Percentiles rank a stretch among this genome's conserved stretches.
Conservation (phyloP, 345 rosid genomes). For the Eucalyptus globulus region DNA sequence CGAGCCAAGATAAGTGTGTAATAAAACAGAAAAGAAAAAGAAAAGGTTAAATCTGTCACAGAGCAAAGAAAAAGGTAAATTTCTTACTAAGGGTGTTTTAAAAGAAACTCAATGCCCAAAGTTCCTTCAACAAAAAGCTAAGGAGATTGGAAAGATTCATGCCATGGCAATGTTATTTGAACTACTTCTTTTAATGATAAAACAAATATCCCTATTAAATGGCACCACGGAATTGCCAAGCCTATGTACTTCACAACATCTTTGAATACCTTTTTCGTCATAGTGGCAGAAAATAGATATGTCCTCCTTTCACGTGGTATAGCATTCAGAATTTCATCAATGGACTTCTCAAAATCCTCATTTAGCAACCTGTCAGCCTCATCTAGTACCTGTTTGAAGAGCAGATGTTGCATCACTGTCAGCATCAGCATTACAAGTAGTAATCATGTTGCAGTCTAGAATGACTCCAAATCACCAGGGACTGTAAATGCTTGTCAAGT, state of each 20-base stretch:
- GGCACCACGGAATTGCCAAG: not conserved
- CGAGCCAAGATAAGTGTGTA: not conserved
- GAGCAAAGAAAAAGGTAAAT: not conserved
- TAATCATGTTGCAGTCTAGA: not conserved
- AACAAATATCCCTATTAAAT: not conserved
- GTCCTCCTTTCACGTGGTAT: conserved; percentile 67
- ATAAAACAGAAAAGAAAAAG: not conserved
- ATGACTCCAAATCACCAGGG: not conserved
- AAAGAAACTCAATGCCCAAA: not conserved
- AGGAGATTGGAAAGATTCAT: not conserved
- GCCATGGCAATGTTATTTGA: not conserved
- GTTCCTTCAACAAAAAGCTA: not conserved
- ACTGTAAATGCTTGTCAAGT: not conserved
- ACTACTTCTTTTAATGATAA: not conserved
- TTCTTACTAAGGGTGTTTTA: not conserved
- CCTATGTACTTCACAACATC: not conserved
- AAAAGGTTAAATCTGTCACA: not conserved
- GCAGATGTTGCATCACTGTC: not conserved
- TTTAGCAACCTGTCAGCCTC: conserved; percentile 93
- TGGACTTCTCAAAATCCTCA: conserved; percentile 91
- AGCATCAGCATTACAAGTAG: not conserved
- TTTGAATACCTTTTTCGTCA: conserved; percentile 76
- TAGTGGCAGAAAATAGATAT: conserved; percentile 92
- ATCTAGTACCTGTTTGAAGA: conserved; percentile 65
- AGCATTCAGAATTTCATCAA: conserved; percentile 62